A percentile compares a stretch with the other conserved stretches of the same genome.
Conservation (phyloP, 2,329 filamentous ascomycete species). For the Xylariaceae sp. region DNA sequence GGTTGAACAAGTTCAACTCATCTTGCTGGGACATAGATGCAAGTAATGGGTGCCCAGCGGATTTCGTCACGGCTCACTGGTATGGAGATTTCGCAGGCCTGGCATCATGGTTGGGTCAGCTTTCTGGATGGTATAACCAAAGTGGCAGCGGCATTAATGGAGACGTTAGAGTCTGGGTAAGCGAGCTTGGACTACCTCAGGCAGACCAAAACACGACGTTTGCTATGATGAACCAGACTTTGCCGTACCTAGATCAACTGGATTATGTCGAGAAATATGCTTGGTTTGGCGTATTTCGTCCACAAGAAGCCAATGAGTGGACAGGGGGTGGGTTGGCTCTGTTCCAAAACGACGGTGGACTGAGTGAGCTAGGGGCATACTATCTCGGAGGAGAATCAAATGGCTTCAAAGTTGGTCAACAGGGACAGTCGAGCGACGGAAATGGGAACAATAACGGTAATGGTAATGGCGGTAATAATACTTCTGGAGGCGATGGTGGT, state of each 20-base stretch:
- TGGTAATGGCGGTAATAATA: constrained; percentile 8
- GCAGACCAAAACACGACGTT: constrained; percentile 42
- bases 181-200: constrained; percentile 48
- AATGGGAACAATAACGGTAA: constrained; percentile 19
- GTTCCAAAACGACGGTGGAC: constrained; percentile 44
- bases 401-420: constrained; percentile 45
- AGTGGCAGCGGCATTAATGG: constrained; percentile 25
- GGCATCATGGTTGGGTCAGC: constrained; percentile 43
- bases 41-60: constrained; percentile 45
- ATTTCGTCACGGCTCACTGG: constrained; percentile 51
- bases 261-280: constrained; percentile 47
- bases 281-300: constrained; percentile 50
- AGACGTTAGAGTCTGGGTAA: constrained; percentile 45
- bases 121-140: constrained; percentile 45
- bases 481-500: constrained; percentile 3
- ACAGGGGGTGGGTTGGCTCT: constrained; percentile 47
- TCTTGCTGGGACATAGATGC: constrained; percentile 47
- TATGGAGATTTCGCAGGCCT: constrained; percentile 48
- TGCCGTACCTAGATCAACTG: constrained; percentile 43
- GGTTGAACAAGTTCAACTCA: constrained; percentile 48
- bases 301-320: constrained; percentile 47
- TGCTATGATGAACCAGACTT: constrained; percentile 49
- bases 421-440: constrained; percentile 21
- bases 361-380: constrained; percentile 47
- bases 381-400: constrained; percentile 48